A percentile compares a stretch with the other conserved stretches of the same genome.
Evolutionary conservation across 805 yeast species (phyloP).

Genomic region (Cephaloascus albidus): DNA sequence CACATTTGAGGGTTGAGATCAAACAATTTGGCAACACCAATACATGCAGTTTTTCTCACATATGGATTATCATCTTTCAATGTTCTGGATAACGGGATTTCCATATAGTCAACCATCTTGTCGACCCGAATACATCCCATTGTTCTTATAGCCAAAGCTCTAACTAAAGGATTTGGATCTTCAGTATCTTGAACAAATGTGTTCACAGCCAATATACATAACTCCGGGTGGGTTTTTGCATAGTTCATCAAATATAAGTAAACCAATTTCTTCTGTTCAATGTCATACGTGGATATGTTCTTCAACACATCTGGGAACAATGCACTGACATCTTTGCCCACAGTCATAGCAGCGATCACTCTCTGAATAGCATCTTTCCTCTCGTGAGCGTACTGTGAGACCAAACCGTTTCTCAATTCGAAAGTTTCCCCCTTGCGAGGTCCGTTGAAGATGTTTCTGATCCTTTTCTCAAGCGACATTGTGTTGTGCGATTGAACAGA

Average conservation of each 20-base stretch:
- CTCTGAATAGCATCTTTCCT: constrained; percentile 95
- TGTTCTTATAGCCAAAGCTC: constrained; percentile 94
- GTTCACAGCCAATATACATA: constrained; percentile 91
- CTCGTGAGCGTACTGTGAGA: constrained; percentile 90
- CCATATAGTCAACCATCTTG: constrained; percentile 91
- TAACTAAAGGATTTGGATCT: constrained; percentile 91
- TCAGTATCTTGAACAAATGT: constrained; percentile 93
- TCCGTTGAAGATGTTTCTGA: constrained; percentile 30
- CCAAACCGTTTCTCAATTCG: constrained; percentile 83
- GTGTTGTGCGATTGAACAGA: too few species aligned
- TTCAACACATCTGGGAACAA: constrained; percentile 93
- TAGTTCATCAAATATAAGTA: constrained; percentile 94
- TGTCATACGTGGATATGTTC: constrained; percentile 92
- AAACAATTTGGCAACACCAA: constrained; percentile 91
- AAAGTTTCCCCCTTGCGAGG: constrained; percentile 68
- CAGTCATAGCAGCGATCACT: constrained; percentile 96
- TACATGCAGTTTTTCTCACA: constrained; percentile 95
- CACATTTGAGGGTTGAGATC: constrained; percentile 78
- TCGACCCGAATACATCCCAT: constrained; percentile 98
- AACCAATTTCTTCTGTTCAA: constrained; percentile 94
- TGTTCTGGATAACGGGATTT: constrained; percentile 78
- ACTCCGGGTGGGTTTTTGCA: constrained; percentile 93
- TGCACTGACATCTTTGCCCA: constrained; percentile 92
- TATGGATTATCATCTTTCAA: constrained; percentile 91
- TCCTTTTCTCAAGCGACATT: constrained; percentile 27